Conservation (phyloP, 352 stramenopile genomes). For the Pythium aristosporum region DNA sequence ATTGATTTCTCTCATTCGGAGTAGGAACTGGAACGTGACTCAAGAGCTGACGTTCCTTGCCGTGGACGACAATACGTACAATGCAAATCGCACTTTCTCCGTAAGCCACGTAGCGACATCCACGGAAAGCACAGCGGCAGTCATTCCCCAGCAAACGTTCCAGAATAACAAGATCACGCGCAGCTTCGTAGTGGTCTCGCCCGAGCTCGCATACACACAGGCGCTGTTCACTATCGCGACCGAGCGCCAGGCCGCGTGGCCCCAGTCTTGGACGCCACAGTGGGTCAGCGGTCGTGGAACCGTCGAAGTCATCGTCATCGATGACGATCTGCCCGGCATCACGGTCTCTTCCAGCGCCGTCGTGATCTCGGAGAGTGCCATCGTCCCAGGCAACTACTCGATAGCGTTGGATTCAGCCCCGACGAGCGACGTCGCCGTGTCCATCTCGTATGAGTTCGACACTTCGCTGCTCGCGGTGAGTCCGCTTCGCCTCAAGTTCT, state of each 20-base stretch:
- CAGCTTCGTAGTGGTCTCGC: constrained; percentile 22
- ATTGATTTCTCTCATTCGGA: not conserved
- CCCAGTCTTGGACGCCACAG: constrained; percentile 29
- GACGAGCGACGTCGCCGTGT: constrained; percentile 43
- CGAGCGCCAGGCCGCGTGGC: constrained; percentile 36
- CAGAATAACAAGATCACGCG: constrained; percentile 22
- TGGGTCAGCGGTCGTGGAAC: constrained; percentile 40
- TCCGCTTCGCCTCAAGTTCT: constrained; percentile 49
- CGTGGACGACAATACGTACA: constrained; percentile 64
- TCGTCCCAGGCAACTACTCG: constrained; percentile 37
- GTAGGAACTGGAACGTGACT: constrained; percentile 53
- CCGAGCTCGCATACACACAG: constrained; percentile 36
- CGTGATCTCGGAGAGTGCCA: constrained; percentile 43
- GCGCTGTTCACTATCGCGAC: constrained; percentile 44
- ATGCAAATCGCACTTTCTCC: constrained; percentile 45
- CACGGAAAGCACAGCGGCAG: constrained; percentile 24
- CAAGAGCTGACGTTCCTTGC: constrained; percentile 55
- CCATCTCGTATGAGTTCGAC: constrained; percentile 43
- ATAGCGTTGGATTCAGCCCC: constrained; percentile 66
- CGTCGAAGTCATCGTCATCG: constrained; percentile 39
- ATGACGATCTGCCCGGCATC: constrained; percentile 67
- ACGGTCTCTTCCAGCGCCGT: constrained; percentile 46
- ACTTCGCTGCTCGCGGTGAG: constrained; percentile 36
- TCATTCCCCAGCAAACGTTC: constrained; percentile 41
- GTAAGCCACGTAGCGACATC: constrained; percentile 34